Percentiles rank a stretch among this genome's conserved stretches.
Evolutionary conservation across 768 basidiomycete genomes (phyloP).

Genomic region (Arthromyces matolae): DNA sequence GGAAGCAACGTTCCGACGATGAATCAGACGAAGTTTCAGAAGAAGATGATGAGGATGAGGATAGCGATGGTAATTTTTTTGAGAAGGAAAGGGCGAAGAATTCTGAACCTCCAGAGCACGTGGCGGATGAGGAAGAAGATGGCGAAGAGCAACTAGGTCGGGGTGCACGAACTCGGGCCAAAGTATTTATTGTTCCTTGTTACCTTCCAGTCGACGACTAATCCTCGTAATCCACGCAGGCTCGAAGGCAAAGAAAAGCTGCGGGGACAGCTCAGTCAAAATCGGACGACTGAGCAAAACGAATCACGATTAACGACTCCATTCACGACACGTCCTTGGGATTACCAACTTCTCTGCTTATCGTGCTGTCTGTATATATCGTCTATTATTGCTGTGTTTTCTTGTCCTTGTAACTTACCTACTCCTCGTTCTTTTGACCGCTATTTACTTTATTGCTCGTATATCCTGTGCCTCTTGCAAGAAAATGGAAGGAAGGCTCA

Average conservation of each 20-base stretch:
- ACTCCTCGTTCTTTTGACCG: too few relatives aligned
- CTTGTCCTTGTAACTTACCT: conserved; percentile 9
- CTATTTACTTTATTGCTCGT: too few relatives aligned
- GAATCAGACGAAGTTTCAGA: conserved; percentile 45
- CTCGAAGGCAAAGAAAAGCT: conserved; percentile 15
- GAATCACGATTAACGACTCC: neutral
- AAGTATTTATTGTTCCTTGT: conserved; percentile 9
- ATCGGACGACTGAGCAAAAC: conserved; percentile 9
- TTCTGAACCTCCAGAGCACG: conserved; percentile 15
- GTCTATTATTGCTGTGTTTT: conserved; percentile 8
- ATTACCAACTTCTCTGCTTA: neutral
- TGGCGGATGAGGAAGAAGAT: conserved; percentile 21
- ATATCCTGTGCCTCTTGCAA: too few relatives aligned
- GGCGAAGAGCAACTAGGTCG: conserved; percentile 29
- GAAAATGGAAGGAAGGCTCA: too few relatives aligned
- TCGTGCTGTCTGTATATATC: conserved; percentile 15
- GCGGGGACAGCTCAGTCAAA: conserved; percentile 12
- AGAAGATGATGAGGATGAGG: conserved; percentile 27
- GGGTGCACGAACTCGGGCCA: conserved; percentile 23
- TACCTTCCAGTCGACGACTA: neutral
- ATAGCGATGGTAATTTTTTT: conserved; percentile 39
- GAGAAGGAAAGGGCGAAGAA: conserved; percentile 25
- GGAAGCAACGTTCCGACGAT: conserved; percentile 32
- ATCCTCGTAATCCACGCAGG: conserved; percentile 8
- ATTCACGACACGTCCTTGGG: neutral